Conservation (phyloP, 2,329 filamentous ascomycete species). For the Pyrenochaeta sp. region DNA sequence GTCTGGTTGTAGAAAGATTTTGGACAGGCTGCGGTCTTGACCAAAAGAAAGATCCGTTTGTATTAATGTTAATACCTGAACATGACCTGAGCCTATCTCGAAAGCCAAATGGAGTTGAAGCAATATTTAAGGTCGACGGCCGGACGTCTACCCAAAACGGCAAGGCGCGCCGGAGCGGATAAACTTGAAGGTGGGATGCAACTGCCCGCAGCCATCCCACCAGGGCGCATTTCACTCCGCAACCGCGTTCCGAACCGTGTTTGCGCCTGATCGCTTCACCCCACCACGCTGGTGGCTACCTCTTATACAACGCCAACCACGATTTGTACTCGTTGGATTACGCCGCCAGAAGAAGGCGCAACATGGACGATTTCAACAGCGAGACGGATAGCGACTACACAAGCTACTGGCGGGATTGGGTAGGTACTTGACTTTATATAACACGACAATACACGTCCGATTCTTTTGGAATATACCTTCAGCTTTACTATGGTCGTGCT, state of each 20-base stretch:
- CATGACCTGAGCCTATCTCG: neutral
- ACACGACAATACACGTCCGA: neutral
- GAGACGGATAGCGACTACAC: constrained; percentile 99
- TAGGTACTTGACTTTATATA: constrained; percentile 61
- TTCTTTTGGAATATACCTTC: neutral
- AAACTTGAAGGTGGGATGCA: constrained; percentile 19
- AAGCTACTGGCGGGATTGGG: constrained; percentile 99
- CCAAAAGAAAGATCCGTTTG: no score
- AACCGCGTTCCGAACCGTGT: constrained; percentile 23
- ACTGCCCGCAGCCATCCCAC: constrained; percentile 21
- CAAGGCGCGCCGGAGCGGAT: constrained; percentile 20
- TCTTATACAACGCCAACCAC: constrained; percentile 8
- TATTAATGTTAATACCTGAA: no score
- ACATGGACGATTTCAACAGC: constrained; percentile 97
- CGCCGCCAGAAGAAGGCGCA: constrained; percentile 23
- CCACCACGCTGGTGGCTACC: constrained; percentile 20
- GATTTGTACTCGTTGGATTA: neutral
- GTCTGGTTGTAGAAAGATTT: no score
- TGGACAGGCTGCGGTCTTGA: no score
- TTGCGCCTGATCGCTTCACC: constrained; percentile 18
- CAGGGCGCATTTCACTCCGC: constrained; percentile 31
- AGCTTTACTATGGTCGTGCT: constrained; percentile 5
- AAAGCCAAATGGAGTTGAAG: neutral
- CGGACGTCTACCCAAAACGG: neutral
- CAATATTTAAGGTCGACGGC: neutral